These are phyloP conservation scores for Lipomyces yamanashiensis DNA, from an alignment of 805 yeast species.

Conservation along the genomic window DNA sequence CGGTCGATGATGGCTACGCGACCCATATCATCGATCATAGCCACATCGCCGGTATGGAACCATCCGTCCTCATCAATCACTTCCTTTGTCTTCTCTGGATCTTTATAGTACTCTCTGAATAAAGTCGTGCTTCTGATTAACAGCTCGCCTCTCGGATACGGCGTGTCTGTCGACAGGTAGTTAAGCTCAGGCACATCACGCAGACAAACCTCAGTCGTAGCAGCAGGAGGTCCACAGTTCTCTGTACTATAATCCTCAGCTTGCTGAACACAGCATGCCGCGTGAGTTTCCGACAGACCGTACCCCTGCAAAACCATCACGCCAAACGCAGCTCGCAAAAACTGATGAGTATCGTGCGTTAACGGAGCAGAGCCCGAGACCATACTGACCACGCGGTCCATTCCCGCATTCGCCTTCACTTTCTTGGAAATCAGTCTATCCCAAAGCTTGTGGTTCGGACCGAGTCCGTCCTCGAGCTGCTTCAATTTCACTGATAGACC, in stretches of 20 bases:
- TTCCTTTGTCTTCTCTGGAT: slow-evolving; percentile 57
- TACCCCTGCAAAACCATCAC: slow-evolving; percentile 69
- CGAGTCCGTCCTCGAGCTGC: slow-evolving; percentile 46
- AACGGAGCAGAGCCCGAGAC: slow-evolving; percentile 74
- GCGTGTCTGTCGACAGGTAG: slow-evolving; percentile 51
- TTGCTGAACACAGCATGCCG: slow-evolving; percentile 42
- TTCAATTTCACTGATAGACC: slow-evolving; percentile 51
- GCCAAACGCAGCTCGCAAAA: slow-evolving; percentile 65
- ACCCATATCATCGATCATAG: slow-evolving; percentile 56
- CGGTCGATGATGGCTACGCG: slow-evolving; percentile 68
- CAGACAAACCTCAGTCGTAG: slow-evolving; percentile 62
- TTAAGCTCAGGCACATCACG: slow-evolving; percentile 69
- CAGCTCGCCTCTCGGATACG: slow-evolving; percentile 61
- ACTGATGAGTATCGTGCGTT: slow-evolving; percentile 62
- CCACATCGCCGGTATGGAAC: slow-evolving; percentile 58
- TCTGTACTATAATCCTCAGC: slow-evolving; percentile 55
- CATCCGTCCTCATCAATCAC: slow-evolving; percentile 55
- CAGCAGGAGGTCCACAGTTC: slow-evolving; percentile 63
- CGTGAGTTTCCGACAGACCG: slow-evolving; percentile 63
- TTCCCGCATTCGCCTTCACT: slow-evolving; percentile 55
- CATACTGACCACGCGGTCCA: slow-evolving; percentile 50
- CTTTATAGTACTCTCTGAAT: slow-evolving; percentile 61
- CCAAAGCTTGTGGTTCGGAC: slow-evolving; percentile 47
- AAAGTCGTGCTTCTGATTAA: slow-evolving; percentile 68
- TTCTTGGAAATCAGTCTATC: slow-evolving; percentile 51